Conservation (phyloP, 495 filamentous ascomycete genomes). For the Xylona heveae region DNA sequence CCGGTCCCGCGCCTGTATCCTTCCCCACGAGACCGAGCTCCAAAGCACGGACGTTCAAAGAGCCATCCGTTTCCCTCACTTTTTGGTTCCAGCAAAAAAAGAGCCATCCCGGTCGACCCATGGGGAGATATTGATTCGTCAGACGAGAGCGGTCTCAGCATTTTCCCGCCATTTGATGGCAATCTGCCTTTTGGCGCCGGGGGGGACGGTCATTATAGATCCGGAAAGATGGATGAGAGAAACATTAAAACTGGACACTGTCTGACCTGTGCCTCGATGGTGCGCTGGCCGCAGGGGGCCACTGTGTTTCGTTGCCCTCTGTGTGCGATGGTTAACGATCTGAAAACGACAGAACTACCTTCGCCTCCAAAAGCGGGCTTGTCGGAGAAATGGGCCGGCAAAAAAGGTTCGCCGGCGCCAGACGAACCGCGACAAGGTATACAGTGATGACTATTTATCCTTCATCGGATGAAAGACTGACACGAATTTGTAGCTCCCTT, state of each 20-base stretch:
- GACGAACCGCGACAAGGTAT: background rate
- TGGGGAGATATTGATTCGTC: constrained; percentile 16
- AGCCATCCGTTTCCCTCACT: constrained; percentile 57
- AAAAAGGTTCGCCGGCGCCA: background rate
- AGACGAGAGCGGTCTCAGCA: constrained; percentile 13
- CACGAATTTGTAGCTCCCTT: background rate
- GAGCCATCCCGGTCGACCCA: constrained; percentile 2
- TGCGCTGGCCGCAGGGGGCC: constrained; percentile 64
- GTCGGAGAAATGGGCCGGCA: background rate
- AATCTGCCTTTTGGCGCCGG: too few species aligned
- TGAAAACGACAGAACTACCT: constrained; percentile 25
- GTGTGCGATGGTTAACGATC: constrained; percentile 73
- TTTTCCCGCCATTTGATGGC: background rate
- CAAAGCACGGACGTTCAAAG: constrained; percentile 43
- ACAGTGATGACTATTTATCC: background rate
- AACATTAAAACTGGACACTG: constrained; percentile 48
- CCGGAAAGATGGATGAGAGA: constrained; percentile 14
- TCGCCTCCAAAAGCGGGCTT: constrained; percentile 5
- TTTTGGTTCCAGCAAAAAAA: constrained; percentile 24
- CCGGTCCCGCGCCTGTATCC: constrained; percentile 10
- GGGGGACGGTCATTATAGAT: constrained; percentile 1
- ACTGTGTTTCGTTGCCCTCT: constrained; percentile 64
- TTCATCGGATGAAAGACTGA: background rate
- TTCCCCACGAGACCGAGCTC: constrained; percentile 9
- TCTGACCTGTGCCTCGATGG: constrained; percentile 59